Evolutionary conservation across 345 rosid species (phyloP).

Genomic region (Acer saccharum): DNA sequence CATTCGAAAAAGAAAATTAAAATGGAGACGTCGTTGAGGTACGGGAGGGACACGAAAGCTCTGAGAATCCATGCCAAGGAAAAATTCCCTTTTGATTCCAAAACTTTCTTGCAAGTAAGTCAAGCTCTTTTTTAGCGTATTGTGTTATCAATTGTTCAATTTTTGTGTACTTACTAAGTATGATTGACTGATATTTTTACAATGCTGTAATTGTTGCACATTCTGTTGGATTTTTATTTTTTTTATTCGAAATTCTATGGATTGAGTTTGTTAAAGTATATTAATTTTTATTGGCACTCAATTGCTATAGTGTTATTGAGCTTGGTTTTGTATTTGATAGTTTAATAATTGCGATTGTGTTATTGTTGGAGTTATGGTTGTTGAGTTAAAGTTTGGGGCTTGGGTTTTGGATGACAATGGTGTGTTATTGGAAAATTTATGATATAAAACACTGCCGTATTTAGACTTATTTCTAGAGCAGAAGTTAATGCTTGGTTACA

Average conservation of each 20-base stretch:
- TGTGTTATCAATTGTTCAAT: background rate
- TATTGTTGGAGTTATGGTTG: background rate
- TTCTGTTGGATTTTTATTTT: background rate
- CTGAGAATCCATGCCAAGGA: constrained; percentile 86
- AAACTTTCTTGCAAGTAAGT: constrained; percentile 73
- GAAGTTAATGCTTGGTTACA: background rate
- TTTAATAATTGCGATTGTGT: background rate
- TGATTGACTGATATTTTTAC: background rate
- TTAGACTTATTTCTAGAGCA: background rate
- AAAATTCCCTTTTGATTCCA: constrained; percentile 60
- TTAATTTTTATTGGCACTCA: background rate
- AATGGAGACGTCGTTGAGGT: constrained; percentile 92
- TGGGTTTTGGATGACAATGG: background rate
- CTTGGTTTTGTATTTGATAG: background rate
- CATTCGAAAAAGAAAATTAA: background rate
- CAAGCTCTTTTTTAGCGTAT: background rate
- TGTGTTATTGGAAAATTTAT: background rate
- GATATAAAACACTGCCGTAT: background rate
- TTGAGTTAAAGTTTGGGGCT: background rate
- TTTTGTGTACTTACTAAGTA: background rate
- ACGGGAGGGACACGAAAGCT: constrained; percentile 56
- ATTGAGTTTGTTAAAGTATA: no score
- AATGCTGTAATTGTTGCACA: background rate
- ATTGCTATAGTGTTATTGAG: background rate
- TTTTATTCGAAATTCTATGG: no score